Conservation (phyloP, 306 rosid species). For the Prunus persica region Prunus_persica_NCBIv2 NC_034014.1:28314501-28315000, state of each 20-base stretch:
- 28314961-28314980: background rate
- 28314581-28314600: background rate
- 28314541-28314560: background rate
- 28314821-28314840: background rate
- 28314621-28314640: background rate
- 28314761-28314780: background rate
- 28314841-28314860: background rate
- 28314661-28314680: background rate
- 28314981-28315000: background rate
- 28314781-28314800: background rate
- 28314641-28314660: background rate
- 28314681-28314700: background rate
- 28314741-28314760: background rate
- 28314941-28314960: background rate
- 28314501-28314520: background rate
- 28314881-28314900: fast-evolving
- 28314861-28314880: background rate
- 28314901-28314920: background rate
- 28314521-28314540: background rate
- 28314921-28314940: background rate
- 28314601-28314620: background rate
- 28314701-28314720: background rate
- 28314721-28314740: background rate
- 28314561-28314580: background rate
- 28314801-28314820: background rate